Percentiles rank a stretch among this genome's conserved stretches.
Evolutionary conservation across 2,329 filamentous ascomycete genomes (phyloP).

Genomic region (Diaporthe helianthi): DNA sequence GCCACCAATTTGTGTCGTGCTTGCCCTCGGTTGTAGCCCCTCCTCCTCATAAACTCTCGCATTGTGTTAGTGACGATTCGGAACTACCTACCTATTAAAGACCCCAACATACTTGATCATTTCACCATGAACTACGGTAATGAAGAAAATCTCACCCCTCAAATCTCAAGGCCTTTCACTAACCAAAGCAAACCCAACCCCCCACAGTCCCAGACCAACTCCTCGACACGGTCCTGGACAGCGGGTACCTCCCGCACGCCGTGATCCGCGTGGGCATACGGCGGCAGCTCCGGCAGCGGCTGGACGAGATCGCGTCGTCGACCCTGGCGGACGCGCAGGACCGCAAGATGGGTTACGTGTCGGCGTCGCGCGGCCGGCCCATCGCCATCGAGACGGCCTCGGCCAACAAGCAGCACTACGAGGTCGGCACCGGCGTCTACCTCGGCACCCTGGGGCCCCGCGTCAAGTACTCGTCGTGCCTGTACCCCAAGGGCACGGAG

Average conservation of each 20-base stretch:
- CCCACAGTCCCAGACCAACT: conserved; percentile 18
- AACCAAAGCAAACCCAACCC: neutral
- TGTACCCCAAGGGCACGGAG: conserved; percentile 68
- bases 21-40: neutral
- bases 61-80: conserved; percentile 2
- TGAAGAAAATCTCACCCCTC: neutral
- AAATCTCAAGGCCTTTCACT: neutral
- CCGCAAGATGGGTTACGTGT: conserved; percentile 70
- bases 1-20: neutral
- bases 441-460: conserved; percentile 67
- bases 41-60: neutral
- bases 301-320: conserved; percentile 60
- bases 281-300: conserved; percentile 67
- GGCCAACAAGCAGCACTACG: conserved; percentile 76
- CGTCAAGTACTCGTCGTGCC: conserved; percentile 76
- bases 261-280: conserved; percentile 71
- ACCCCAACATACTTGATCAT: neutral
- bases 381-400: conserved; percentile 72
- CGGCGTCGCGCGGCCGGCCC: conserved; percentile 62
- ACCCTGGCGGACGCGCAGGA: conserved; percentile 60
- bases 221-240: conserved; percentile 65
- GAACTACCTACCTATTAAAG: too few species aligned
- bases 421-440: conserved; percentile 72
- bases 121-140: conserved; percentile 36
- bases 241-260: conserved; percentile 68